phyloP scores from a whole-genome alignment of 2,329 filamentous ascomycete genomes.

The Ambrosiella beaveri region DNA sequence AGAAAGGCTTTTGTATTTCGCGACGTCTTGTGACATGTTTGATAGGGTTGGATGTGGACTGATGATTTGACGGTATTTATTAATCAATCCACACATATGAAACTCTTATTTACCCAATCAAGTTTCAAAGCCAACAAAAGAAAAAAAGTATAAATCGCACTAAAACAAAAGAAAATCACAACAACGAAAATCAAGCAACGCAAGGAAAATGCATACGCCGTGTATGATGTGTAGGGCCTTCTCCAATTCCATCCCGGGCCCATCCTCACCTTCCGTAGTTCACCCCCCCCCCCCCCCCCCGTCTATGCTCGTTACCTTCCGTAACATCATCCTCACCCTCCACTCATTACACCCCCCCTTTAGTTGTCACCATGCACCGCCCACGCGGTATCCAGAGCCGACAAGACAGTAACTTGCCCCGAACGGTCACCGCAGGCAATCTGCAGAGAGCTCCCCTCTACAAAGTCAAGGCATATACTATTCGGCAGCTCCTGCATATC shows the following conservation, averaged over 20 bases:
- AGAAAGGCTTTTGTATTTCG: no score
- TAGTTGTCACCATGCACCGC: slow-evolving; percentile 17
- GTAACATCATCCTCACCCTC: neutral
- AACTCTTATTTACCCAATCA: no score
- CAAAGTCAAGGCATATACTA: slow-evolving; percentile 49
- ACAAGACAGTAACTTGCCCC: slow-evolving; percentile 37
- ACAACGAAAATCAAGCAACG: neutral
- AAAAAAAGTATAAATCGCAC: slow-evolving; percentile 10
- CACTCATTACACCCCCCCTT: neutral
- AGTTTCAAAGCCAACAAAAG: neutral
- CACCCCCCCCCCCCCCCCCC: neutral
- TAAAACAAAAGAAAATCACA: slow-evolving; percentile 15
- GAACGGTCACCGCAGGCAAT: slow-evolving; percentile 45
- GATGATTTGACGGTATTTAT: no score
- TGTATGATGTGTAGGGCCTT: neutral
- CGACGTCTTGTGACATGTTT: no score
- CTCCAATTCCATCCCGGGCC: neutral
- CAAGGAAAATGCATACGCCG: slow-evolving; percentile 1
- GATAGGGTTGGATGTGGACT: no score
- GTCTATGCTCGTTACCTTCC: no score
- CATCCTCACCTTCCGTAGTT: neutral
- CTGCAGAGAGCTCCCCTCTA: slow-evolving; percentile 44
- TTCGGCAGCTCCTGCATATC: slow-evolving; percentile 87
- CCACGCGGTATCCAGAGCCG: slow-evolving; percentile 23
- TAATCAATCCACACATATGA: no score